These are phyloP conservation scores for Phaeomoniella chlamydospora DNA, from an alignment of 2,329 filamentous ascomycete species.

Conservation along the genomic window DNA sequence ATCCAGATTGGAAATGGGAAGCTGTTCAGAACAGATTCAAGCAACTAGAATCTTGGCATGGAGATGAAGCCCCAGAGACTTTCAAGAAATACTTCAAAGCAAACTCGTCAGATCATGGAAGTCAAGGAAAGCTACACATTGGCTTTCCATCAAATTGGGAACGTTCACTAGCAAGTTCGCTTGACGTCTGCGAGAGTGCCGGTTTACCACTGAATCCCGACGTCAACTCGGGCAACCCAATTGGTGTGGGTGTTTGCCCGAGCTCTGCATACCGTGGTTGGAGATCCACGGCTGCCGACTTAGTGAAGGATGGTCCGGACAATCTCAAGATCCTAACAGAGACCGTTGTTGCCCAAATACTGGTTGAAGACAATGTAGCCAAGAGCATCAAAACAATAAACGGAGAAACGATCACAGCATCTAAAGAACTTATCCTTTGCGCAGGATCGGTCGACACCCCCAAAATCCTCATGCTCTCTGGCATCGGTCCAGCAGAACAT, in stretches of 20 bases:
- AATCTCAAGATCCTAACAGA: conserved; percentile 41
- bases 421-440: conserved; percentile 24
- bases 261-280: conserved; percentile 34
- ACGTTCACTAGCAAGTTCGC: conserved; percentile 27
- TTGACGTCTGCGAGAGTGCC: conserved; percentile 33
- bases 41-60: conserved; percentile 39
- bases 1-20: conserved; percentile 42
- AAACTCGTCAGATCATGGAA: conserved; percentile 31
- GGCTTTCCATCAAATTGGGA: conserved; percentile 36
- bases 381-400: conserved; percentile 29
- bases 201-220: conserved; percentile 38
- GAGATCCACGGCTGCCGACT: conserved; percentile 36
- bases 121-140: conserved; percentile 31
- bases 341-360: conserved; percentile 30
- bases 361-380: conserved; percentile 30
- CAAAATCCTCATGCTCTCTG: conserved; percentile 31
- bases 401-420: conserved; percentile 21
- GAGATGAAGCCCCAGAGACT: conserved; percentile 19
- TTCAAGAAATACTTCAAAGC: conserved; percentile 34
- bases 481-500: conserved; percentile 29
- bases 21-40: conserved; percentile 36
- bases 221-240: conserved; percentile 42
- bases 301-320: conserved; percentile 26
- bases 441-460: conserved; percentile 25
- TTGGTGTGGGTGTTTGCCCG: conserved; percentile 38